These are phyloP conservation scores for Aspergillus ibericus DNA, from an alignment of 2,329 filamentous ascomycete genomes.

Conservation along the genomic window DNA sequence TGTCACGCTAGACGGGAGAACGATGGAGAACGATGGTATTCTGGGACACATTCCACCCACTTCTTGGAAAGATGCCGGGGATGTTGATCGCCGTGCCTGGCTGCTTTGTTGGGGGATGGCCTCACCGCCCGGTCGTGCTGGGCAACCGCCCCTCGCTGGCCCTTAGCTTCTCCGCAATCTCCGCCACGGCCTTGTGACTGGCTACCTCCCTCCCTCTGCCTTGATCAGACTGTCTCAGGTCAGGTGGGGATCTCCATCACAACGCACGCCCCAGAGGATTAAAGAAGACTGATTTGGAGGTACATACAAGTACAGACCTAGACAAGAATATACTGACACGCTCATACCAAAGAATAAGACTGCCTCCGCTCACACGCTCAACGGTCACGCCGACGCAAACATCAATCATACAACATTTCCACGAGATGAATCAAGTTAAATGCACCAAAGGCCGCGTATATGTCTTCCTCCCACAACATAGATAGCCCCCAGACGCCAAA, in stretches of 20 bases:
- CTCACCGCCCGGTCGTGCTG: background rate
- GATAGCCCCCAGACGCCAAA: conserved; percentile 9
- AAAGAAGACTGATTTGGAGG: background rate
- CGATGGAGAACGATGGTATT: background rate
- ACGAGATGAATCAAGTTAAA: background rate
- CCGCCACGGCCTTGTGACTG: background rate
- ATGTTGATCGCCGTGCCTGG: background rate
- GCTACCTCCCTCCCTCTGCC: background rate
- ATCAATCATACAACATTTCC: background rate
- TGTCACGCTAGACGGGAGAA: background rate
- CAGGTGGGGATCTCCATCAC: background rate
- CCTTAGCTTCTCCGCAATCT: background rate
- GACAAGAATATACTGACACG: background rate
- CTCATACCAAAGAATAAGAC: background rate
- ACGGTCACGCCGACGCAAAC: background rate
- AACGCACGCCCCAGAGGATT: background rate
- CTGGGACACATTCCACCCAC: background rate
- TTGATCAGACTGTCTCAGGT: background rate
- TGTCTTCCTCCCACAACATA: background rate
- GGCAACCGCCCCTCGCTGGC: background rate
- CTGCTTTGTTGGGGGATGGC: background rate
- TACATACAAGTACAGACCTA: background rate
- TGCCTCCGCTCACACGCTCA: background rate
- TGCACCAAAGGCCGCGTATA: background rate
- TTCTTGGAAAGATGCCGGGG: background rate